These are phyloP conservation scores for Protea cynaroides DNA, from an alignment of 164 flowering plant genomes.

Conservation along the genomic window DNA sequence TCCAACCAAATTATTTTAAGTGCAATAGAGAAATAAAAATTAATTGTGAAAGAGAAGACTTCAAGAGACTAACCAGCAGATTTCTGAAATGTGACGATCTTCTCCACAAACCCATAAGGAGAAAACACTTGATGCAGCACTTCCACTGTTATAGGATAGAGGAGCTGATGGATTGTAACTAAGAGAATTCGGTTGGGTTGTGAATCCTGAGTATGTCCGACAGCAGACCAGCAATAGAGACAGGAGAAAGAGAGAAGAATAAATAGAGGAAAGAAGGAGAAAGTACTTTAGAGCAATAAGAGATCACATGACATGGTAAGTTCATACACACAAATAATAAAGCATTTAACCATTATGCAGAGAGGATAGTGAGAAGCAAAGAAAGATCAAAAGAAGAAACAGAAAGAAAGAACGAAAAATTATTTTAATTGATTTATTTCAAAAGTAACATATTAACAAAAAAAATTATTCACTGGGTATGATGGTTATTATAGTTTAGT, in stretches of 20 bases:
- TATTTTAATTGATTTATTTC: no score
- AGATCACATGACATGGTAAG: slow-evolving; percentile 8
- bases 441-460: no score
- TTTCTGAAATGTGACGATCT: slow-evolving; percentile 99
- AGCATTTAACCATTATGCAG: background rate
- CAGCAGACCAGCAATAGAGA: slow-evolving; percentile 62
- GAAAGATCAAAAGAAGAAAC: no score
- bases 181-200: slow-evolving; percentile 98
- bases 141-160: slow-evolving; percentile 98
- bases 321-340: slow-evolving; percentile 7
- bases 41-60: slow-evolving; percentile 41
- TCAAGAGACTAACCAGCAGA: slow-evolving; percentile 96
- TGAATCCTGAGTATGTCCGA: slow-evolving; percentile 57
- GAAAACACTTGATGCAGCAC: slow-evolving; percentile 99
- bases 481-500: no score
- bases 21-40: slow-evolving; percentile 10
- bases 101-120: slow-evolving; percentile 98
- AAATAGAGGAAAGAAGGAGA: slow-evolving; percentile 29
- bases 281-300: slow-evolving; percentile 17
- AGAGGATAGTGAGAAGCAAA: no score
- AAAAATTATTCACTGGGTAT: no score
- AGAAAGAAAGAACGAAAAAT: no score
- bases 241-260: slow-evolving; percentile 51
- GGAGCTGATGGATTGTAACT: slow-evolving; percentile 95
- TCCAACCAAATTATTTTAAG: slow-evolving; percentile 9